phyloP scores from a whole-genome alignment of 1,139 yeast species.

The Chernovozyma sophiae-reginae region DNA sequence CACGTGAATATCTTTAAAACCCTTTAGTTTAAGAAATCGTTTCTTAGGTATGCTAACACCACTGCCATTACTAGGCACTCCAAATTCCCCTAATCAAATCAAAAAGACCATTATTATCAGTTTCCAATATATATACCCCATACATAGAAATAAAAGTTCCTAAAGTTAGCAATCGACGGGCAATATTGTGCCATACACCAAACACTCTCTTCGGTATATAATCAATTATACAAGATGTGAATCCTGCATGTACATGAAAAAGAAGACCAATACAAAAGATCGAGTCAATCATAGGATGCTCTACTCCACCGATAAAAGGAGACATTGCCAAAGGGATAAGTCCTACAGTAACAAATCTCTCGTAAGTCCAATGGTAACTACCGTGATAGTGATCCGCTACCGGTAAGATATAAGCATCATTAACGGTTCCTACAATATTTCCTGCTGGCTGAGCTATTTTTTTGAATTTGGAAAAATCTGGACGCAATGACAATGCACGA shows the following conservation, averaged over 20 bases:
- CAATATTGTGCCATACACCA: conserved; percentile 61
- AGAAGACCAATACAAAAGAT: conserved; percentile 58
- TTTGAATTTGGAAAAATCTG: conserved; percentile 41
- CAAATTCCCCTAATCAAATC: conserved; percentile 44
- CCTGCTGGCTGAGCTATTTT: conserved; percentile 67
- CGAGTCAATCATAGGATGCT: conserved; percentile 70
- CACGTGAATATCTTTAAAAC: too few species aligned
- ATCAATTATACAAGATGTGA: conserved; percentile 83
- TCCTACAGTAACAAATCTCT: conserved; percentile 61
- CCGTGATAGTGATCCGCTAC: conserved; percentile 63
- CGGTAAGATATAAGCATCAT: conserved; percentile 74
- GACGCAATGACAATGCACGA: conserved; percentile 13
- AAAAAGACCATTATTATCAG: conserved; percentile 51
- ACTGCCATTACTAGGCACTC: conserved; percentile 28
- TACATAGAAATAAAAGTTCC: conserved; percentile 62
- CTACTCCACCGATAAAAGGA: conserved; percentile 67
- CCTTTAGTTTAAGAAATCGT: too few species aligned
- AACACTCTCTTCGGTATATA: conserved; percentile 80
- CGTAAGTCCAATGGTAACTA: conserved; percentile 86
- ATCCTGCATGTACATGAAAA: conserved; percentile 76
- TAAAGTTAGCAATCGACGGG: conserved; percentile 55
- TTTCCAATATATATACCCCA: conserved; percentile 67
- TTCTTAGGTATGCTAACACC: too few species aligned
- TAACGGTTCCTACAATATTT: conserved; percentile 66
- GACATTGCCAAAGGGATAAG: conserved; percentile 71